These are phyloP conservation scores for Parasitella parasitica DNA, from an alignment of 371 early-diverging fungal genomes.

Conservation along the genomic window DNA sequence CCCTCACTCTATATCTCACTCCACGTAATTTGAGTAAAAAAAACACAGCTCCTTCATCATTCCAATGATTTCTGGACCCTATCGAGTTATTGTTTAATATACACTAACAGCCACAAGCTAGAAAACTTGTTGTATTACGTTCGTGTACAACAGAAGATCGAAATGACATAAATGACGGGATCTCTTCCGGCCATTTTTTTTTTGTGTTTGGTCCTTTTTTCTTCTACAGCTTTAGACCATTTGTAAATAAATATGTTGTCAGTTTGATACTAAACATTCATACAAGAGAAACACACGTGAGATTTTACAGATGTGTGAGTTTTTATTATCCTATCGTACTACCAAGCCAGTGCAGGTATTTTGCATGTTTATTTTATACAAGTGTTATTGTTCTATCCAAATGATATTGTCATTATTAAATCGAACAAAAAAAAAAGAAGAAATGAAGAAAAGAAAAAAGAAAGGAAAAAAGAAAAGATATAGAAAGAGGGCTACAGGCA, in stretches of 20 bases:
- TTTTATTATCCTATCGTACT: background rate
- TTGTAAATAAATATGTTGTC: background rate
- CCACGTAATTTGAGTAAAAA: background rate
- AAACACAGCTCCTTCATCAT: background rate
- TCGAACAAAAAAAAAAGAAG: background rate
- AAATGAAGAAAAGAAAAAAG: background rate
- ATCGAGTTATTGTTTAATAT: background rate
- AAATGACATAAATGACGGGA: constrained; percentile 1
- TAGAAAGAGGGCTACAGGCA: background rate
- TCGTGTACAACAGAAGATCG: background rate
- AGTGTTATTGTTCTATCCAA: too few species aligned
- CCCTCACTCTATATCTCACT: too few species aligned
- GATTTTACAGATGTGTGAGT: background rate
- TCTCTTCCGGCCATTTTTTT: background rate
- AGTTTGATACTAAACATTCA: background rate
- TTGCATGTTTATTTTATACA: background rate
- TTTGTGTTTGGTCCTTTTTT: background rate
- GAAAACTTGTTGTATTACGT: background rate
- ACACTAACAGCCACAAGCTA: background rate
- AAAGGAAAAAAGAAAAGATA: background rate
- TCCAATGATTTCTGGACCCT: background rate
- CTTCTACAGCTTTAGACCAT: background rate
- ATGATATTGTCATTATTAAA: too few species aligned
- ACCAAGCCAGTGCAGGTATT: background rate
- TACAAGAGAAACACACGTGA: background rate